Base-by-base conservation (phyloP, 2,329 filamentous ascomycete species). In the Microdochium paspali region DNA sequence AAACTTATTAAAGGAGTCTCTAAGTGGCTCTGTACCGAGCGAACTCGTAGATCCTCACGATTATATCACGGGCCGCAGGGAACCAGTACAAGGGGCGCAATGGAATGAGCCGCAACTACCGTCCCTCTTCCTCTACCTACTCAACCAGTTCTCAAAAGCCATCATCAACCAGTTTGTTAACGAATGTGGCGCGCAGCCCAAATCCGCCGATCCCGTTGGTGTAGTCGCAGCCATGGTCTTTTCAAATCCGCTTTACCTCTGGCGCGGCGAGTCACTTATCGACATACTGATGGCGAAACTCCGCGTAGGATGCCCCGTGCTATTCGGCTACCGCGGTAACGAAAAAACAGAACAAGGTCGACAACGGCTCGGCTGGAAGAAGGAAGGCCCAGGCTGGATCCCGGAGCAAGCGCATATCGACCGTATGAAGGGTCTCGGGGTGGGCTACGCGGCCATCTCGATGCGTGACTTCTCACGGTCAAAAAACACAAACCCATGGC, bases 201-300 rank as follows among this genome's bases (percentile, higher is more conserved):
- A 77, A 51, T 74, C 79, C 5, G 88, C 87, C 10, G 86, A 93
- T 55, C 84, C 87, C 1, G 76, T 94, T 42, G 89, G 89, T n/a
- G 79, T 91, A 23, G 73, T 90, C 23, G 76, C 83, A 1, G 85
- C 84, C 6, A 80, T 83, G 53, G 76, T 94, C 25, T 91, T 94
- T 61, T 84, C 86, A 1, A 73, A 77, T 46, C 73, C 79, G 18
- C 73, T 79, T 15, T 85, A 87, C 58, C 71, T 77, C 47, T 86
- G 82, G 74, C 76, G 82, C 45, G 84, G 80, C 9, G 66, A 76
- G 44, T 76, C 83, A 1, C 72, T 95, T 49, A 83, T 89, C 46
- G 87, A 94, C 60, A 87, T 97, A 50, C 73, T 97, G 25, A 84
- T 95, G 58, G 84, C 90, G 47, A 96, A 97, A 64, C 86, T 87